These are phyloP conservation scores for Cladosporium sp. DNA, from an alignment of 2,329 filamentous ascomycete species.

Conservation along the genomic window DNA sequence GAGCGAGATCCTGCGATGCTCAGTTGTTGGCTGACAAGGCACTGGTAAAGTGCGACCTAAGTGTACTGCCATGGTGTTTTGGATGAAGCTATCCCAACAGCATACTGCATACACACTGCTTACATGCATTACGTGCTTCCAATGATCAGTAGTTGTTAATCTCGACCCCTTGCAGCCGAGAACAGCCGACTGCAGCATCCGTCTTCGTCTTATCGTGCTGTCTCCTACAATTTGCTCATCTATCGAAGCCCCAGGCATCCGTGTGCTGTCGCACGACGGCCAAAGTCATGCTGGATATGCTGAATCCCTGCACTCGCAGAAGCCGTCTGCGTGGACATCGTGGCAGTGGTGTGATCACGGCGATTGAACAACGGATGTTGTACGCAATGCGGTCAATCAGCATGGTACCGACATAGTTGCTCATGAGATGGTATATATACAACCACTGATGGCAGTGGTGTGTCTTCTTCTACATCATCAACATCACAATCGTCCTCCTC, in stretches of 20 bases:
- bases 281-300: neutral
- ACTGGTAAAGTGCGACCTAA: too few relatives aligned
- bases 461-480: neutral
- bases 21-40: too few relatives aligned
- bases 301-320: neutral
- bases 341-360: constrained; percentile 5
- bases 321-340: neutral
- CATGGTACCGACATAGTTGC: neutral
- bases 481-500: neutral
- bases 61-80: too few relatives aligned
- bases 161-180: too few relatives aligned
- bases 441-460: neutral
- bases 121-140: too few relatives aligned
- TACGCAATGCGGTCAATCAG: neutral
- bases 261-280: neutral
- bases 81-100: too few relatives aligned
- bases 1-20: too few relatives aligned
- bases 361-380: neutral
- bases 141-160: too few relatives aligned
- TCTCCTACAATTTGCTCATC: too few relatives aligned
- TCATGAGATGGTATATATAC: neutral
- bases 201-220: too few relatives aligned
- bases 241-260: neutral
- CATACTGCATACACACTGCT: too few relatives aligned
- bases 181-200: too few relatives aligned